These are phyloP conservation scores for Phytopythium mirpurense DNA, from an alignment of 352 stramenopile species.

Conservation along the genomic window DNA sequence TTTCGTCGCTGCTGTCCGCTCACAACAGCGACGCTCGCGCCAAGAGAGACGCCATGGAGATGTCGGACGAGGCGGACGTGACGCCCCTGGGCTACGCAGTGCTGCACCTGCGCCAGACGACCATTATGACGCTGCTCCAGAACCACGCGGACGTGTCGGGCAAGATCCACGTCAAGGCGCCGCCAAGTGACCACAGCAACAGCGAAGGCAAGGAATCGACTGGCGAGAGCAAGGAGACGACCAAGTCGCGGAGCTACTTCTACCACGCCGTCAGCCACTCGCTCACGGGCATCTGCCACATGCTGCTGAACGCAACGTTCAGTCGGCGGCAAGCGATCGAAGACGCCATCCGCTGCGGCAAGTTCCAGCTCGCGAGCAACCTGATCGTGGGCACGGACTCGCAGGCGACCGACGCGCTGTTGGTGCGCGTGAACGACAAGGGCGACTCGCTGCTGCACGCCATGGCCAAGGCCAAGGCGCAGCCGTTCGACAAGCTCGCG, in stretches of 20 bases:
- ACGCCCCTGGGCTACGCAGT: constrained; percentile 57
- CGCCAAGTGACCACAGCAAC: no score
- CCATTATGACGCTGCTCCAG: constrained; percentile 73
- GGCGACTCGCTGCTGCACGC: constrained; percentile 59
- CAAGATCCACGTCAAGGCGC: constrained; percentile 29
- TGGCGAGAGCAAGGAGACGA: constrained; percentile 10
- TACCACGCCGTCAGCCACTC: constrained; percentile 69
- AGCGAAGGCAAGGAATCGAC: background rate
- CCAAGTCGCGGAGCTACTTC: constrained; percentile 58
- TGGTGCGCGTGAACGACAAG: constrained; percentile 34
- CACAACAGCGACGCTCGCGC: constrained; percentile 11
- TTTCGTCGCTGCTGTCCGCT: constrained; percentile 48
- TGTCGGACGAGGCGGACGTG: constrained; percentile 37
- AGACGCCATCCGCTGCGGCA: constrained; percentile 55
- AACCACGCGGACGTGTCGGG: constrained; percentile 51
- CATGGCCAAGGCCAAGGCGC: constrained; percentile 46
- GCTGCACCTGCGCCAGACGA: constrained; percentile 54
- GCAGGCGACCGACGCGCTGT: constrained; percentile 22
- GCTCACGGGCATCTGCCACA: constrained; percentile 71
- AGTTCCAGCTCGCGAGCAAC: constrained; percentile 73
- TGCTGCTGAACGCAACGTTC: constrained; percentile 71
- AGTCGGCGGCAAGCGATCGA: constrained; percentile 67
- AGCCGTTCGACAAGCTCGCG: constrained; percentile 43
- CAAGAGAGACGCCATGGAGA: constrained; percentile 26
- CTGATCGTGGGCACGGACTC: constrained; percentile 53